phyloP scores from a whole-genome alignment of 2,329 filamentous ascomycete genomes.

The Cercospora sp. region DNA sequence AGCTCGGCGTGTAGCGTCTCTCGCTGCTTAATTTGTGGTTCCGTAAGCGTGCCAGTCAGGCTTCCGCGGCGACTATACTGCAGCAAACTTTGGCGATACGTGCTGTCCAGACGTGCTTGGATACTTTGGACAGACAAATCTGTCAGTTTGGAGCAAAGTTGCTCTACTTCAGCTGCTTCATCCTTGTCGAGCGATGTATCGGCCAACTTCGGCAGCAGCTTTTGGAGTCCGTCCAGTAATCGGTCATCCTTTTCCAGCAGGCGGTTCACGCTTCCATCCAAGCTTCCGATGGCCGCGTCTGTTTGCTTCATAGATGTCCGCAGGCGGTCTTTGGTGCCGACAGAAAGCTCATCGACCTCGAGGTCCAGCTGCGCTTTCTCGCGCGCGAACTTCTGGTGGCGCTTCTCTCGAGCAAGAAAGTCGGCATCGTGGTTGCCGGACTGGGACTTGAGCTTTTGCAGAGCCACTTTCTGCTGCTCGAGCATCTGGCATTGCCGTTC shows the following conservation, averaged over 20 bases:
- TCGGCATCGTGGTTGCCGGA: conserved; percentile 14
- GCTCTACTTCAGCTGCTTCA: conserved; percentile 53
- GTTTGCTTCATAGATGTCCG: conserved; percentile 50
- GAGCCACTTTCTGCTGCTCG: conserved; percentile 61
- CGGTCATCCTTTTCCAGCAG: conserved; percentile 57
- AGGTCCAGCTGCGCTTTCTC: conserved; percentile 47
- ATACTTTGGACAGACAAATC: conserved; percentile 45
- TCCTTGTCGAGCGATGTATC: conserved; percentile 48
- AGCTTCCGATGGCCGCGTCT: conserved; percentile 46
- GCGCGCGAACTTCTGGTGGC: conserved; percentile 34
- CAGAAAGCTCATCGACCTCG: conserved; percentile 37
- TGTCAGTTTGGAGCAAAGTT: conserved; percentile 53
- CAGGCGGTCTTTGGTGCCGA: conserved; percentile 38
- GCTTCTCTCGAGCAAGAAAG: conserved; percentile 13
- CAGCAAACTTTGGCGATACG: conserved; percentile 44
- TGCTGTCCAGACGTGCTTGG: conserved; percentile 49
- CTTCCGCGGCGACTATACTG: conserved; percentile 11
- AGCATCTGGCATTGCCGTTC: conserved; percentile 63
- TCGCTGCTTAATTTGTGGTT: conserved; percentile 27
- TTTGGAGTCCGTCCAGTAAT: conserved; percentile 64
- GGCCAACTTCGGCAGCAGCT: conserved; percentile 62
- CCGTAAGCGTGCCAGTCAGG: conserved; percentile 28
- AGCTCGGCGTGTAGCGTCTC: conserved; percentile 62
- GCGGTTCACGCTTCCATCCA: conserved; percentile 56
- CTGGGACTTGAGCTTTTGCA: conserved; percentile 56